Evolutionary conservation across 257 asterid genomes (phyloP), one percentile per base, ranked within the genome.

Genomic region (Linderniella brevidens): DNA sequence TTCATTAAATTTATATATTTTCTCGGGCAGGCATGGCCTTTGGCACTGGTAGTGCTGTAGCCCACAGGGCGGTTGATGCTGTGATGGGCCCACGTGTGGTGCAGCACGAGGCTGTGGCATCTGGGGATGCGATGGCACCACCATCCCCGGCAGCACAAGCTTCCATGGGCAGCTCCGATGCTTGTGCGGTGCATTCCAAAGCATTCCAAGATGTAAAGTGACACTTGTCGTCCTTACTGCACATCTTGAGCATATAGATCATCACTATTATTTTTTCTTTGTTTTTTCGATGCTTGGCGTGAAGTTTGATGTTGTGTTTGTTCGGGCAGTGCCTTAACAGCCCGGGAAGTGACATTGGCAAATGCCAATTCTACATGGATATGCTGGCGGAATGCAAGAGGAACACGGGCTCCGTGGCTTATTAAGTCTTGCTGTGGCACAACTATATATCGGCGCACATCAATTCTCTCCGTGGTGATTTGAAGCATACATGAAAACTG

Each of bases 51-150:
- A 74, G 68, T 57, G 82, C 85, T 0, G 44, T 86, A 53, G 97
- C 80, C 14, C 93, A 82, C 49, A 72, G 93, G 61, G 86, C 74
- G 25, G 93, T 77, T 19, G 94, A 86, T 64, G 55, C 82, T 43
- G 70, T 82, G 46, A 14, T 79, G 67, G 94, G 94, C 42, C 87
- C 92, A 52, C 87, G 92, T 9, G 76, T 86, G 11, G 56, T 82
- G 58, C 82, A 75, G 43, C 93, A 77, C 37, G 94, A 82, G 59
- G 36, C 73, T 44, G 92, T 68, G n/a, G 73, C 8, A 54, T 45
- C 84, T 47, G 69, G 65, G 43, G 69, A 75, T 50, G 78, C 64
- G 3, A 45, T 76, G 16, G 58, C 73, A n/a, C 53, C 78, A 8
- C 37, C 73, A n/a, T 51, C 78, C 7, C 37, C 71, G 17, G 39